Evolutionary conservation across 331 rosid species (phyloP).

Genomic region (Cydonia oblonga): DNA sequence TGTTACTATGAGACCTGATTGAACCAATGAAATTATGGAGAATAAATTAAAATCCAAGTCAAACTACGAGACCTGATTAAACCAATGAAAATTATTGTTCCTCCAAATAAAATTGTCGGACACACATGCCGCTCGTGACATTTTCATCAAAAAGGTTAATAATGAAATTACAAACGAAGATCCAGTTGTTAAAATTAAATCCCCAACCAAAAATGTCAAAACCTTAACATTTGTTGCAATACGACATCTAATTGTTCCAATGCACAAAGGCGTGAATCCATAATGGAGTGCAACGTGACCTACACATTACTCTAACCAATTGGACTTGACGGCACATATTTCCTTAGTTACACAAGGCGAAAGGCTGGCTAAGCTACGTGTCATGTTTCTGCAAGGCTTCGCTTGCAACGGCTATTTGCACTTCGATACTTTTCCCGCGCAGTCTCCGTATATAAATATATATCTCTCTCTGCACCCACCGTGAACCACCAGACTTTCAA

Average conservation of each 20-base stretch:
- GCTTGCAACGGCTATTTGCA: constrained; percentile 15
- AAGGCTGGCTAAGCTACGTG: background rate
- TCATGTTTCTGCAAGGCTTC: background rate
- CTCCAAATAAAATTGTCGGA: no score
- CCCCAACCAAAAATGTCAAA: background rate
- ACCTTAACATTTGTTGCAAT: background rate
- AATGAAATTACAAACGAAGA: no score
- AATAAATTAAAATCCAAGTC: background rate
- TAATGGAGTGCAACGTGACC: no score
- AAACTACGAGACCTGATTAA: no score
- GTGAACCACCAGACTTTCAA: constrained; percentile 5
- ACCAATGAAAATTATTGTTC: background rate
- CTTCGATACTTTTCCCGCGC: constrained; percentile 23
- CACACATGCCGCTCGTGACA: no score
- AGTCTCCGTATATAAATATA: background rate
- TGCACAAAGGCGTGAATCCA: no score
- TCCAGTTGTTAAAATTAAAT: no score
- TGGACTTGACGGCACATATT: background rate
- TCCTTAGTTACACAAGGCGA: background rate
- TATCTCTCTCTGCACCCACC: constrained; percentile 10
- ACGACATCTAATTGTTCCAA: no score
- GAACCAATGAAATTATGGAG: background rate
- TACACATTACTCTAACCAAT: background rate
- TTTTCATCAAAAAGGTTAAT: no score
- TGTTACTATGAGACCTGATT: background rate